Conservation (phyloP, 208 protist species). For the Leishmania mexicana region DNA sequence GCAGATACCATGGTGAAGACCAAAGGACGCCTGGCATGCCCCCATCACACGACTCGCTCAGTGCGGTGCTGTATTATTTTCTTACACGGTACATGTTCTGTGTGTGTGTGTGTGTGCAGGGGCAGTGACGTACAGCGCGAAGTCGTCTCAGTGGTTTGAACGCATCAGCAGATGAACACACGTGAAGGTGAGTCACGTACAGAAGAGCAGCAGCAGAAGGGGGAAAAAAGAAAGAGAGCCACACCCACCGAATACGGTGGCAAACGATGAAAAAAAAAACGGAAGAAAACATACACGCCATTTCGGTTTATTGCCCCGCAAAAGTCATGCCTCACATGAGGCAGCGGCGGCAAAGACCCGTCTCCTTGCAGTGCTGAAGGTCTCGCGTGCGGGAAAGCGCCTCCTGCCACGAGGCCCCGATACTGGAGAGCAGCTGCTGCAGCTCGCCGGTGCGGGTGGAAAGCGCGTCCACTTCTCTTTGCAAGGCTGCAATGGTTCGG, state of each 20-base stretch:
- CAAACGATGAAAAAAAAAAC: not conserved
- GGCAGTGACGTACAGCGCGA: too few relatives aligned
- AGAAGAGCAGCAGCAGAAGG: not conserved
- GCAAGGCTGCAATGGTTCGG: conserved; percentile 24
- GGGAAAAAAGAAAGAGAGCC: not conserved
- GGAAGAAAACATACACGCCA: not conserved
- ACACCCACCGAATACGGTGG: not conserved
- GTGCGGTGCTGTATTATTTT: not conserved
- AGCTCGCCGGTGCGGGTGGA: conserved; percentile 33
- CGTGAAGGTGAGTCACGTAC: not conserved
- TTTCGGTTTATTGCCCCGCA: not conserved
- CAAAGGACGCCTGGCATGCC: not conserved
- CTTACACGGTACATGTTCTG: too few relatives aligned
- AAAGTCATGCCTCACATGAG: not conserved
- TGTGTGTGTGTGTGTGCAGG: not conserved
- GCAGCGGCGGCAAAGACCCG: conserved; percentile 13
- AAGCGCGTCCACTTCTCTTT: conserved; percentile 67
- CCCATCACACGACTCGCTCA: not conserved
- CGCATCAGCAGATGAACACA: not conserved
- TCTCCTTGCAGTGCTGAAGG: conserved; percentile 25
- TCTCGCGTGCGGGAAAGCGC: not conserved
- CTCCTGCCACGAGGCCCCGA: conserved; percentile 15
- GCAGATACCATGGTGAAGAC: not conserved
- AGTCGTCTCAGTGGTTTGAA: not conserved
- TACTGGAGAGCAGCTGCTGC: conserved; percentile 21